phyloP scores from a whole-genome alignment of 208 protist genomes.

The Lotmaria passim region DNA sequence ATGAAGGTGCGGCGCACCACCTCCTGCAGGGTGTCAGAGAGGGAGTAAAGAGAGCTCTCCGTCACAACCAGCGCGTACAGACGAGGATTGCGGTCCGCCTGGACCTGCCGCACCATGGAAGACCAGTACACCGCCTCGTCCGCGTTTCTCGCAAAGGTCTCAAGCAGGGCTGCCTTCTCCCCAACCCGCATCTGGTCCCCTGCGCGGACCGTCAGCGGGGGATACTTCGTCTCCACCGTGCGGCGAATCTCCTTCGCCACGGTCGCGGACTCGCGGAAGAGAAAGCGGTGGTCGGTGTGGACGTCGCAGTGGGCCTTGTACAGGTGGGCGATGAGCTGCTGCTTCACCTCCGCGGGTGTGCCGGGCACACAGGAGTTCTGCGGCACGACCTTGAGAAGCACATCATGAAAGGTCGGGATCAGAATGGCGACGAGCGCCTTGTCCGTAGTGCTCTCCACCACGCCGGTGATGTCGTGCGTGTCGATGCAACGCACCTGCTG shows the following conservation, averaged over 20 bases:
- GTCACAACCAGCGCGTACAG: slow-evolving; percentile 55
- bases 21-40: slow-evolving; percentile 43
- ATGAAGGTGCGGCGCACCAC: slow-evolving; percentile 45
- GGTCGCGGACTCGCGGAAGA: slow-evolving; percentile 44
- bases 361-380: slow-evolving; percentile 34
- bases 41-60: slow-evolving; percentile 51
- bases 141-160: slow-evolving; percentile 45
- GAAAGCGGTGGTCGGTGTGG: slow-evolving; percentile 42
- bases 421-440: slow-evolving; percentile 47
- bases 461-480: slow-evolving; percentile 56
- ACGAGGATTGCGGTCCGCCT: slow-evolving; percentile 36
- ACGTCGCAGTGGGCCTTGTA: slow-evolving; percentile 45
- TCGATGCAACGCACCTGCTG: slow-evolving; percentile 53
- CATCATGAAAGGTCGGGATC: slow-evolving; percentile 68
- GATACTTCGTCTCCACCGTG: slow-evolving; percentile 46
- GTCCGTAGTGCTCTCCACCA: slow-evolving; percentile 52
- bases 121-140: slow-evolving; percentile 62
- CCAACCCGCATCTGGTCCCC: slow-evolving; percentile 31
- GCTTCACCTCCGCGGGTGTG: slow-evolving; percentile 42
- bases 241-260: slow-evolving; percentile 46
- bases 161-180: slow-evolving; percentile 33
- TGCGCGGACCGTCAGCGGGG: slow-evolving; percentile 22
- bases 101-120: slow-evolving; percentile 46
- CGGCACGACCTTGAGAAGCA: slow-evolving; percentile 50
- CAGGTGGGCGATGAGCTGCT: slow-evolving; percentile 69